Evolutionary conservation across 495 filamentous ascomycete genomes (phyloP), one percentile per base, ranked within the genome.

Genomic region (Penicillium paradoxum): DNA sequence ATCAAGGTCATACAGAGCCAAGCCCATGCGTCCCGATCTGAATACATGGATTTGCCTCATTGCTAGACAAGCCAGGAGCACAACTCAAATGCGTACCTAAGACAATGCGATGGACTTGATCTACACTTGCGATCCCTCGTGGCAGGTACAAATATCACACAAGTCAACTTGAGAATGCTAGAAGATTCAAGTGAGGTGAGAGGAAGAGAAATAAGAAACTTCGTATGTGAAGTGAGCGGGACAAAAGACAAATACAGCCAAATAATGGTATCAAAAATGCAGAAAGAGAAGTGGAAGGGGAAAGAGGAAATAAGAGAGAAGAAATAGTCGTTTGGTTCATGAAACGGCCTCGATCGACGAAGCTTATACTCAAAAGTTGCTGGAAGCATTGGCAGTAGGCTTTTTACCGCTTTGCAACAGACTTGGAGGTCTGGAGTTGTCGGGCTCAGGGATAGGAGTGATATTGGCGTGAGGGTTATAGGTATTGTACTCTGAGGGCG

Each of bases 391-490:
- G 44, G 65, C 58, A 7, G 53, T 59, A 13, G 73, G 72, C 48
- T 68, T 64, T 42, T 68, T 67, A 17, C 74, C 74, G 53, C 69
- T 73, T 57, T 73, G 68, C 48, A 77, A 54, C 11, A 77, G 54
- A 70, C 66, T 77, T 24, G 74, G 72, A 33, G 74, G 72, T 52
- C 71, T 63, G 53, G 65, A 60, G 10, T 56, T 32, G 8, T 19
- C 21, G 4, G 61, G 40, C 21, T 64, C 53, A 3, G 44, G 24
- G 14, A 33, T 46, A 1, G 33, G 38, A 27, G 17, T 21, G 2
- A 40, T 21, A 39, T 53, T 50, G 52, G 15, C 24, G 14, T 48
- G 51, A 49, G 55, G 55, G 37, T 68, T 60, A 50, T 56, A 40
- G 11, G 40, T 46, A 19, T 54, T 51, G 22, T 56, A 56, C 49